phyloP scores from a whole-genome alignment of 2,329 filamentous ascomycete species.

The Calonectria hongkongensis region DNA sequence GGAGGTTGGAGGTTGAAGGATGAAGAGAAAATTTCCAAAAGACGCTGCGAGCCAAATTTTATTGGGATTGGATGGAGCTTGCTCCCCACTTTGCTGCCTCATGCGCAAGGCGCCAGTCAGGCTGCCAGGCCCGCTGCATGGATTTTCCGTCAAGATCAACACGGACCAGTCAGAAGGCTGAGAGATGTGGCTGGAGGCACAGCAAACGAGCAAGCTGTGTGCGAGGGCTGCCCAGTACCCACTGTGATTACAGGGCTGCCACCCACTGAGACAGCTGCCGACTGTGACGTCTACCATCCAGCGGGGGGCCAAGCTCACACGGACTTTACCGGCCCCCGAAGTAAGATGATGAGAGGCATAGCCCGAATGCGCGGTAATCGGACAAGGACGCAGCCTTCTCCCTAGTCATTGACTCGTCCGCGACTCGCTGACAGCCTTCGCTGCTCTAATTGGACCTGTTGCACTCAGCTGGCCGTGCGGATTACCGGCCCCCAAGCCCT shows the following conservation, averaged over 20 bases:
- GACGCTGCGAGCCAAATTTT: conserved; percentile 47
- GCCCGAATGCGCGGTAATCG: conserved; percentile 24
- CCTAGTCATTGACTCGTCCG: conserved; percentile 21
- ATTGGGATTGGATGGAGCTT: conserved; percentile 52
- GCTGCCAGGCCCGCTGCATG: not conserved
- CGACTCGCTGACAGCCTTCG: conserved; percentile 10
- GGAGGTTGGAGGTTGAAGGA: conserved; percentile 32
- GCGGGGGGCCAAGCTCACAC: conserved; percentile 20
- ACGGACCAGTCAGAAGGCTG: conserved; percentile 23
- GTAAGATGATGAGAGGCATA: conserved; percentile 23
- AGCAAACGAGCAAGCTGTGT: not conserved
- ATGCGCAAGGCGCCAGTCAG: conserved; percentile 56
- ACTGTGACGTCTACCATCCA: conserved; percentile 28
- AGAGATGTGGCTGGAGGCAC: not conserved
- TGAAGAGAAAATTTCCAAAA: conserved; percentile 38
- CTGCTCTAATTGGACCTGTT: conserved; percentile 13
- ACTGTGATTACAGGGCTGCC: conserved; percentile 15
- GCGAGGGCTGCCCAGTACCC: conserved; percentile 6
- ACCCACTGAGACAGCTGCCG: conserved; percentile 16
- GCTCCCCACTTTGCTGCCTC: conserved; percentile 57
- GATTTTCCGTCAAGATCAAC: conserved; percentile 7
- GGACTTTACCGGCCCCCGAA: conserved; percentile 35
- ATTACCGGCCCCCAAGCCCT: conserved; percentile 1
- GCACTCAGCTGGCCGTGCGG: conserved; percentile 15
- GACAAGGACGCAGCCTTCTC: not conserved